A percentile compares a stretch with the other conserved stretches of the same genome.
Conservation (phyloP, 495 filamentous ascomycete genomes). For the Podospora pseudoanserina region DNA sequence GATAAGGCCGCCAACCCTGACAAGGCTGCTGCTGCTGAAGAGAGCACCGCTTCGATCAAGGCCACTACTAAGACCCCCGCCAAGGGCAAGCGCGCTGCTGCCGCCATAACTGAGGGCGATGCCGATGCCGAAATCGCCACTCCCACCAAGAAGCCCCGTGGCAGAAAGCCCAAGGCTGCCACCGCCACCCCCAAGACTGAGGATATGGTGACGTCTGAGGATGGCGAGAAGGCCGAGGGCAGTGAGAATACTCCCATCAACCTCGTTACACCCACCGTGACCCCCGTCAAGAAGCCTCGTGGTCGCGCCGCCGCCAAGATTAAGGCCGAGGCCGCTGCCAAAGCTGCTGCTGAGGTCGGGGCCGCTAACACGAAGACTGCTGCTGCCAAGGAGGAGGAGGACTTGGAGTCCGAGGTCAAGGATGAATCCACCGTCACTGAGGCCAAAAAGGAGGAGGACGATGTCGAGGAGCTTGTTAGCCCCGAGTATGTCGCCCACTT, state of each 20-base stretch:
- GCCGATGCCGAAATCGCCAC: background rate
- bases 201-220: too few relatives aligned
- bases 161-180: slow-evolving; percentile 1
- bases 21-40: background rate
- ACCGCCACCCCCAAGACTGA: background rate
- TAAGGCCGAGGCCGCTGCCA: background rate
- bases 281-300: background rate
- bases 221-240: background rate
- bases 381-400: background rate
- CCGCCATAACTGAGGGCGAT: background rate
- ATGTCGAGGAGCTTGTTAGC: background rate
- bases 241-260: background rate
- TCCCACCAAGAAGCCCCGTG: slow-evolving; percentile 1
- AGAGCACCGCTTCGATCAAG: background rate
- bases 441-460: background rate
- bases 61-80: background rate
- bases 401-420: background rate
- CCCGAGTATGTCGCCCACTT: background rate
- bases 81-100: background rate
- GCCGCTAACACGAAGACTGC: background rate
- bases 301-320: background rate
- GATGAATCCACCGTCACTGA: background rate
- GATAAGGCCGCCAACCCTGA: background rate
- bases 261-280: background rate
- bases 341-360: background rate